These are phyloP conservation scores for Penicillium antarcticum DNA, from an alignment of 495 filamentous ascomycete species.

Conservation along the genomic window DNA sequence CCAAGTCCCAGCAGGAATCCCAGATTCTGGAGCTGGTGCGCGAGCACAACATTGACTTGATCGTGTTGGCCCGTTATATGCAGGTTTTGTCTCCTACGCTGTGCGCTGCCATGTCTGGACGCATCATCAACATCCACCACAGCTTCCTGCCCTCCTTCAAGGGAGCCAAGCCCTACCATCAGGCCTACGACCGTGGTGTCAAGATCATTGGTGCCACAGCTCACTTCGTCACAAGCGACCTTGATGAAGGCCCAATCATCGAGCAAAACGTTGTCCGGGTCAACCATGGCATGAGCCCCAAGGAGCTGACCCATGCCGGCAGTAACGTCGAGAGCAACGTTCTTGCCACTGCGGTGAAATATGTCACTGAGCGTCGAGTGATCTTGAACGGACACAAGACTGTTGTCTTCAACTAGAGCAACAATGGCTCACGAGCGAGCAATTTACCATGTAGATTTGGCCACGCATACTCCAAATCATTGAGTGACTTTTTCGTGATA, in stretches of 20 bases:
- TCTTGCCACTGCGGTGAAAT: constrained; percentile 68
- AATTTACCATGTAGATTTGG: not conserved
- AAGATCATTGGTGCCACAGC: constrained; percentile 79
- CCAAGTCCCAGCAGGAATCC: constrained; percentile 64
- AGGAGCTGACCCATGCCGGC: constrained; percentile 67
- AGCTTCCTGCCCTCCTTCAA: constrained; percentile 76
- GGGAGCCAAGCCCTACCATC: constrained; percentile 78
- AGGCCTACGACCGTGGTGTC: constrained; percentile 72
- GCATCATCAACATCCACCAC: constrained; percentile 83
- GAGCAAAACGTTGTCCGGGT: constrained; percentile 71
- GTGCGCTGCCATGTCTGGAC: constrained; percentile 67
- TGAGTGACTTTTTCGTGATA: not conserved
- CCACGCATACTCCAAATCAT: not conserved
- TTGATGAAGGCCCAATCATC: constrained; percentile 77
- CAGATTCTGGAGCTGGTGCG: constrained; percentile 62
- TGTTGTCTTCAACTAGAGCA: constrained; percentile 59
- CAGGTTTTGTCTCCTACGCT: constrained; percentile 71
- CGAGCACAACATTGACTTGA: constrained; percentile 63
- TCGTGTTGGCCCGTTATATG: constrained; percentile 80
- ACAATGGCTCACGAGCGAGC: not conserved
- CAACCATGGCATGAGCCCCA: constrained; percentile 65
- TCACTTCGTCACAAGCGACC: constrained; percentile 72
- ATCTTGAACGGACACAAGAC: constrained; percentile 71
- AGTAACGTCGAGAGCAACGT: constrained; percentile 75
- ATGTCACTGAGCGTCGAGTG: constrained; percentile 66